A percentile compares a stretch with the other conserved stretches of the same genome.
Conservation (phyloP, 345 rosid genomes). For the Durio zibethinus region DNA sequence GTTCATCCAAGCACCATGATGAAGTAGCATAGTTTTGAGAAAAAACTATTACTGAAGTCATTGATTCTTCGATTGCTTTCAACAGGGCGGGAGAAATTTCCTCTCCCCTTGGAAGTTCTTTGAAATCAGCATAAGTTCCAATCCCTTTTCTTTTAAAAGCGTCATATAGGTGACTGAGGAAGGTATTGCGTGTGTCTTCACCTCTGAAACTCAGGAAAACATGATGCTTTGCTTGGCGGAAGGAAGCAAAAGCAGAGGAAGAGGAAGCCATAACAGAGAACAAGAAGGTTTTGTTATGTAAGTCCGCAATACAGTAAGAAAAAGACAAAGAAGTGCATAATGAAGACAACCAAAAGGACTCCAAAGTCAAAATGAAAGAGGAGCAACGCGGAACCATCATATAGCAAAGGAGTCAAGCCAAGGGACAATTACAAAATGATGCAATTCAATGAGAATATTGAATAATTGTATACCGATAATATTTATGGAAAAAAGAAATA, state of each 20-base stretch:
- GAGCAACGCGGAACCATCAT: too few species aligned
- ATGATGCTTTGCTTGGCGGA: slow-evolving; percentile 14
- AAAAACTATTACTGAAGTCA: slow-evolving; percentile 16
- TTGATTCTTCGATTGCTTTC: slow-evolving; percentile 26
- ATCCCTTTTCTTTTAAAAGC: slow-evolving; percentile 17
- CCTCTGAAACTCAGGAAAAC: slow-evolving; percentile 38
- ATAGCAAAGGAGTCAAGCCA: too few species aligned
- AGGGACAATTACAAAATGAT: too few species aligned
- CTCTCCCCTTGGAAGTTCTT: slow-evolving; percentile 22
- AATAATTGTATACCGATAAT: too few species aligned
- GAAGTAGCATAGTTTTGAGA: slow-evolving; percentile 29
- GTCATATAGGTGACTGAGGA: slow-evolving; percentile 20
- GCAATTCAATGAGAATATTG: too few species aligned
- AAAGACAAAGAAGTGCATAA: too few species aligned
- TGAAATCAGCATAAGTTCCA: slow-evolving; percentile 20
- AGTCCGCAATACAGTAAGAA: too few species aligned
- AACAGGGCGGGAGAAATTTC: slow-evolving; percentile 18
- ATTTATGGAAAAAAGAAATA: too few species aligned
- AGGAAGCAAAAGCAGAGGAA: background rate
- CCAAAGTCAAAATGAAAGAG: too few species aligned
- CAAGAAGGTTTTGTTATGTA: too few species aligned
- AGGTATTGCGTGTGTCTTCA: slow-evolving; percentile 28
- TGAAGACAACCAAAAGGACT: too few species aligned
- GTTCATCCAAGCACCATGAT: slow-evolving; percentile 34
- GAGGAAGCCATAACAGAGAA: too few species aligned